phyloP scores from a whole-genome alignment of 2,329 filamentous ascomycete genomes.

The Penicillium olsonii region DNA sequence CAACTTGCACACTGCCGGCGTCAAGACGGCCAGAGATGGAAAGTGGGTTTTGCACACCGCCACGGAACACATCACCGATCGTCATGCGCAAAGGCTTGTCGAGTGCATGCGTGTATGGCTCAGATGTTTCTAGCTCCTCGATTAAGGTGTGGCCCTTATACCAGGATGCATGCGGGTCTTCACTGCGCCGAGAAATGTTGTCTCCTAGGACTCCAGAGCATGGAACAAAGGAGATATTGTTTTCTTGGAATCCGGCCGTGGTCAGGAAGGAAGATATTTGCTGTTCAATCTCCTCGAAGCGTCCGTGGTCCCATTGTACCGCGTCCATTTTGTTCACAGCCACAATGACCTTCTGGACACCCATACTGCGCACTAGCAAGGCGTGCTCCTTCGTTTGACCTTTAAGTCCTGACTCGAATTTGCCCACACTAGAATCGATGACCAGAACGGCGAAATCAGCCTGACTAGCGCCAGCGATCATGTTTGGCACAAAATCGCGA shows the following conservation, averaged over 20 bases:
- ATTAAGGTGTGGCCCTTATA: constrained; percentile 78
- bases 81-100: constrained; percentile 82
- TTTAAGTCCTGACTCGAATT: constrained; percentile 89
- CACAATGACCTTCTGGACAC: constrained; percentile 82
- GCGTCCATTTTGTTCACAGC: constrained; percentile 95
- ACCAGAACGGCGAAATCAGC: constrained; percentile 95
- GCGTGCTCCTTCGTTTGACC: constrained; percentile 96
- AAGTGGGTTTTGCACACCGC: constrained; percentile 75
- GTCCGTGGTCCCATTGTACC: constrained; percentile 75
- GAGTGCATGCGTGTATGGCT: constrained; percentile 69
- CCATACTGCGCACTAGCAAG: constrained; percentile 83
- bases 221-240: constrained; percentile 83
- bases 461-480: constrained; percentile 96
- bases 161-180: constrained; percentile 65
- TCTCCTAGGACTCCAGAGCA: constrained; percentile 87
- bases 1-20: constrained; percentile 77
- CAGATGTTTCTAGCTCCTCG: constrained; percentile 80
- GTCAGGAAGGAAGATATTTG: constrained; percentile 82
- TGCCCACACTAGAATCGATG: constrained; percentile 85
- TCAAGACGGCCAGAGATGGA: constrained; percentile 87
- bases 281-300: constrained; percentile 81
- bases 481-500: constrained; percentile 94
- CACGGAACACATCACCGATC: constrained; percentile 82
- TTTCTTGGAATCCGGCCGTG: constrained; percentile 76
- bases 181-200: constrained; percentile 65